phyloP scores from a whole-genome alignment of 2,329 filamentous ascomycete genomes.

The Coniella lustricola region DNA sequence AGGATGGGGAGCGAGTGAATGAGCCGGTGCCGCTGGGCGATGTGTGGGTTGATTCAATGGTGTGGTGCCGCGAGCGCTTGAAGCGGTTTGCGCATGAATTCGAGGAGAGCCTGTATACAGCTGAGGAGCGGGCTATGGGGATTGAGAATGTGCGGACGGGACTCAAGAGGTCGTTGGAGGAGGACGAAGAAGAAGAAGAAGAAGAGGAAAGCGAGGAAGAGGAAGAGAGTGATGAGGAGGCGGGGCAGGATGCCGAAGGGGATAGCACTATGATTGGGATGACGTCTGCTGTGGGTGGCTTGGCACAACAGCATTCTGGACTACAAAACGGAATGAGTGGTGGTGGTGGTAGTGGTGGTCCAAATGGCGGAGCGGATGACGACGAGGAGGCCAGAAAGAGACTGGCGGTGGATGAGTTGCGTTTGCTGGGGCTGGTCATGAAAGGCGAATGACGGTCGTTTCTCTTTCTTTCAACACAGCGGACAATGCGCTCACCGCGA shows the following conservation, averaged over 20 bases:
- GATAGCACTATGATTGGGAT: constrained; percentile 26
- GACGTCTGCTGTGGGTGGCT: constrained; percentile 1
- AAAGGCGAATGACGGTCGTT: not conserved
- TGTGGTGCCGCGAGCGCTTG: constrained; percentile 27
- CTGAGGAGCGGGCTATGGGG: constrained; percentile 60
- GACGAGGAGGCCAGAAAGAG: not conserved
- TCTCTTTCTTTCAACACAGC: not conserved
- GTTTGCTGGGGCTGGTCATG: not conserved
- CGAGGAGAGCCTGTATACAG: constrained; percentile 61
- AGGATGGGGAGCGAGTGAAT: constrained; percentile 32
- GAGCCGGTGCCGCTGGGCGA: constrained; percentile 29
- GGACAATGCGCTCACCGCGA: too few relatives aligned
- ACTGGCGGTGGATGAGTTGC: not conserved
- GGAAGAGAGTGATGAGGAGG: constrained; percentile 27
- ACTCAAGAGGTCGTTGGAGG: constrained; percentile 48
- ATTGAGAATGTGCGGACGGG: constrained; percentile 67
- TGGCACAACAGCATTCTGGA: not conserved
- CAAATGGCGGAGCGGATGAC: not conserved
- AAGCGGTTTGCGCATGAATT: constrained; percentile 35
- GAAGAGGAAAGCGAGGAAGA: constrained; percentile 51
- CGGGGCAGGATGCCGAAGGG: constrained; percentile 33
- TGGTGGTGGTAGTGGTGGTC: not conserved
- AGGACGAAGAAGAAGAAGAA: constrained; percentile 49
- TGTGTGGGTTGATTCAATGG: constrained; percentile 30
- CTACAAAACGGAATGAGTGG: constrained; percentile 6